Evolutionary conservation across 352 stramenopile species (phyloP).

Genomic region (Pythium coloratum): DNA sequence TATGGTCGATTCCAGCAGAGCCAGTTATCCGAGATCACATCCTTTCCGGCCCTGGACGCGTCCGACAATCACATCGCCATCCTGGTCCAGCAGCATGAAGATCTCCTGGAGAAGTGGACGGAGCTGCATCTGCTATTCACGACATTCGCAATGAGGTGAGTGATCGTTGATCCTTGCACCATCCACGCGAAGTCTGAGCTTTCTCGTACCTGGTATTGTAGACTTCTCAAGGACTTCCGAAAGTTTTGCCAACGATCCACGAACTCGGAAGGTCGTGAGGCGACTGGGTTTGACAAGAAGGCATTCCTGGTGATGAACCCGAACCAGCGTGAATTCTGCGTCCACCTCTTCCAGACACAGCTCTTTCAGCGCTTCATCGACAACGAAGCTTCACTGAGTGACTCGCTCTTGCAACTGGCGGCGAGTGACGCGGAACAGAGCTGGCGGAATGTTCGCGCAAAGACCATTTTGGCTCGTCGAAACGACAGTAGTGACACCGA

Average conservation of each 20-base stretch:
- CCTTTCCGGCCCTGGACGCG: constrained; percentile 26
- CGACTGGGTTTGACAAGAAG: constrained; percentile 48
- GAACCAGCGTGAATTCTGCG: constrained; percentile 60
- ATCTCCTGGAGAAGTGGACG: constrained; percentile 55
- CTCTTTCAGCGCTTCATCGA: constrained; percentile 74
- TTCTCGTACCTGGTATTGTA: constrained; percentile 13
- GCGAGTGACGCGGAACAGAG: constrained; percentile 44
- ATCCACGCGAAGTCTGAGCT: constrained; percentile 1
- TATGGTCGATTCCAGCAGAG: constrained; percentile 29
- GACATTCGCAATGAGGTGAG: constrained; percentile 51
- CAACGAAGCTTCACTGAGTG: constrained; percentile 25
- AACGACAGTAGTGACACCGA: constrained; percentile 38
- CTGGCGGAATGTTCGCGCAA: constrained; percentile 43
- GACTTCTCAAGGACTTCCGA: constrained; percentile 59
- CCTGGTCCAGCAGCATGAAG: constrained; percentile 39
- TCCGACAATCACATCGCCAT: constrained; percentile 32
- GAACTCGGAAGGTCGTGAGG: constrained; percentile 17
- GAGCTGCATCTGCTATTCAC: constrained; percentile 59
- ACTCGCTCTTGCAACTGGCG: constrained; percentile 21
- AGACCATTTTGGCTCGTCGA: constrained; percentile 42
- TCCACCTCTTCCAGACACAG: constrained; percentile 72
- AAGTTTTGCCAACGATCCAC: constrained; percentile 47
- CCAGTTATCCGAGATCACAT: constrained; percentile 24
- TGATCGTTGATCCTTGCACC: not conserved
- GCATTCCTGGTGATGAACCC: constrained; percentile 57